These are phyloP conservation scores for Aspergillus sclerotioniger DNA, from an alignment of 495 filamentous ascomycete genomes.

Conservation along the genomic window DNA sequence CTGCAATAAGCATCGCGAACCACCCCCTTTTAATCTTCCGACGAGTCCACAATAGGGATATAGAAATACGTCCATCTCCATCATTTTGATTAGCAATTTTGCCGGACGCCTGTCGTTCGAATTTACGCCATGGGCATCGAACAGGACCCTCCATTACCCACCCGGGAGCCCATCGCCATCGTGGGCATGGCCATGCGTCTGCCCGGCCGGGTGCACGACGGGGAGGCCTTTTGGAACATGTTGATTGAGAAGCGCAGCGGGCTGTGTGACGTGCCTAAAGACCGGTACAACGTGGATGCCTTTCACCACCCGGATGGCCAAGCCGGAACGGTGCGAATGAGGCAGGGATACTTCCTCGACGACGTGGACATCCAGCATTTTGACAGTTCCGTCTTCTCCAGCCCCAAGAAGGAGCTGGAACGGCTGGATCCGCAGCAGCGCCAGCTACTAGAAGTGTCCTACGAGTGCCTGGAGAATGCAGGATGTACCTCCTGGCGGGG, in stretches of 20 bases:
- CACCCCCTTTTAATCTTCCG: too few species aligned
- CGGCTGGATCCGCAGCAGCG: conserved; percentile 58
- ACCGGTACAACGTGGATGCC: conserved; percentile 14
- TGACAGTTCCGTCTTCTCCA: conserved; percentile 34
- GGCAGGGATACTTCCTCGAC: conserved; percentile 51
- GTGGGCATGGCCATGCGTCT: conserved; percentile 48
- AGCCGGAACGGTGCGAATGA: conserved; percentile 20
- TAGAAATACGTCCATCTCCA: too few species aligned
- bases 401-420: conserved; percentile 43
- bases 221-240: conserved; percentile 14
- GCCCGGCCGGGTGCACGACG: conserved; percentile 39
- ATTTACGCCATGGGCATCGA: neutral
- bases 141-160: neutral
- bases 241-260: conserved; percentile 4
- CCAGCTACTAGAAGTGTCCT: conserved; percentile 50
- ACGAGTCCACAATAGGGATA: too few species aligned
- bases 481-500: conserved; percentile 48
- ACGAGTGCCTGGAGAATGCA: conserved; percentile 37
- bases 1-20: too few species aligned
- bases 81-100: too few species aligned
- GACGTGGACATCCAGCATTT: conserved; percentile 21
- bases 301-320: conserved; percentile 9
- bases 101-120: too few species aligned
- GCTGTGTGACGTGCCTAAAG: conserved; percentile 13
- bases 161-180: conserved; percentile 41